Percentiles rank a stretch among this genome's conserved stretches.
phyloP scores from a whole-genome alignment of 129 eudicot genomes.

The Flaveria linearis region DNA sequence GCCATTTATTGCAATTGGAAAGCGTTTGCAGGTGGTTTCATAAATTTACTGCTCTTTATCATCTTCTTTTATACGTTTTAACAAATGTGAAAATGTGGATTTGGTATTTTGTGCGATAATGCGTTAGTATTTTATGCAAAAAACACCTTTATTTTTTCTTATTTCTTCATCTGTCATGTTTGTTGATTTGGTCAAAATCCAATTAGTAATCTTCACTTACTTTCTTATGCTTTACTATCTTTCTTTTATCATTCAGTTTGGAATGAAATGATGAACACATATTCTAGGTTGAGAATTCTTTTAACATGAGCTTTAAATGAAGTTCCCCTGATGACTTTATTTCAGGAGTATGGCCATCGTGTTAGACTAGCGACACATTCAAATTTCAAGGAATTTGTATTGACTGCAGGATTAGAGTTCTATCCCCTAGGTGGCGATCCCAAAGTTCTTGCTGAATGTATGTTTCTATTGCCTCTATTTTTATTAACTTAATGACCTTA shows the following conservation, averaged over 20 bases:
- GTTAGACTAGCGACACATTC: constrained; percentile 97
- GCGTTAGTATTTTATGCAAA: not conserved
- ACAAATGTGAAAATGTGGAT: constrained; percentile 21
- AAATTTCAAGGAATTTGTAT: constrained; percentile 91
- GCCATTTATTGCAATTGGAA: constrained; percentile 94
- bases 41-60: not conserved
- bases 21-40: constrained; percentile 85
- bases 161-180: constrained; percentile 7
- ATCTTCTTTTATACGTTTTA: constrained; percentile 8
- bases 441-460: constrained; percentile 97
- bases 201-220: not conserved
- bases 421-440: constrained; percentile 99
- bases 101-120: not conserved
- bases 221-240: not conserved
- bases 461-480: constrained; percentile 38
- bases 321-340: constrained; percentile 23
- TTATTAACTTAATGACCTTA: constrained; percentile 19
- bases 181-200: constrained; percentile 14
- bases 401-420: constrained; percentile 99
- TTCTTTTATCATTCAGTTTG: not conserved
- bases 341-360: constrained; percentile 99
- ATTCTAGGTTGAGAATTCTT: not conserved
- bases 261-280: constrained; percentile 9
- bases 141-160: not conserved
- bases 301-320: not conserved